A percentile compares a stretch with the other conserved stretches of the same genome.
These are phyloP conservation scores for Candida arabinofermentans DNA, from an alignment of 805 yeast species.

Conservation along the genomic window DNA sequence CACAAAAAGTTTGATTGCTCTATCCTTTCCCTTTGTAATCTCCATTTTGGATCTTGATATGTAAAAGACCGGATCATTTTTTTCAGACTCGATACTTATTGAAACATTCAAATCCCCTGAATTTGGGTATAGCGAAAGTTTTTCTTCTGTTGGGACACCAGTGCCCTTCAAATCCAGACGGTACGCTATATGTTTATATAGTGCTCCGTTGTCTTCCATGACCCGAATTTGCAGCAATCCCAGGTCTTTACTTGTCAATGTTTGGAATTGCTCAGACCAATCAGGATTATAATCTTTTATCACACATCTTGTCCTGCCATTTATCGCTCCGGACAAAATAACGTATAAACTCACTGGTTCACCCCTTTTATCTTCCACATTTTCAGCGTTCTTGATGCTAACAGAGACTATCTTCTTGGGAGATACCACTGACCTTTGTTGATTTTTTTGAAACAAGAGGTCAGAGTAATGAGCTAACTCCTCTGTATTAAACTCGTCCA, in stretches of 20 bases:
- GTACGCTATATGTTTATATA: slow-evolving; percentile 17
- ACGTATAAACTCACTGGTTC: slow-evolving; percentile 26
- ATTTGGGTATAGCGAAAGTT: slow-evolving; percentile 23
- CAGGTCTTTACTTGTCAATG: slow-evolving; percentile 10
- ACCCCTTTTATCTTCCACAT: slow-evolving; percentile 29
- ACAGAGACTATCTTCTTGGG: slow-evolving; percentile 21
- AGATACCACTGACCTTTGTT: background rate
- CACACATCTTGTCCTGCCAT: slow-evolving; percentile 57
- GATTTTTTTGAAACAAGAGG: slow-evolving; percentile 7
- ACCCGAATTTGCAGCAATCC: slow-evolving; percentile 14
- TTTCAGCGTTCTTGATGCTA: slow-evolving; percentile 25
- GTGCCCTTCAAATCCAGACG: slow-evolving; percentile 9
- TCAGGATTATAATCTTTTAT: slow-evolving; percentile 62
- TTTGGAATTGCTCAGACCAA: slow-evolving; percentile 87
- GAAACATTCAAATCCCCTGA: slow-evolving; percentile 61
- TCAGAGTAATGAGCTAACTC: slow-evolving; percentile 11
- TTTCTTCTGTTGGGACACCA: slow-evolving; percentile 17
- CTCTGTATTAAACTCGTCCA: slow-evolving; percentile 12
- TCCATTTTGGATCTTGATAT: slow-evolving; percentile 73
- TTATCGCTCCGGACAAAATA: slow-evolving; percentile 19
- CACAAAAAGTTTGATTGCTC: slow-evolving; percentile 65
- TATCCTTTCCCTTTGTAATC: slow-evolving; percentile 58
- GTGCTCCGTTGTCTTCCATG: slow-evolving; percentile 15
- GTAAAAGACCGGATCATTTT: slow-evolving; percentile 74
- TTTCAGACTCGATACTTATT: slow-evolving; percentile 74